Evolutionary conservation across 2,329 filamentous ascomycete genomes (phyloP).

Genomic region (Biscogniauxia mediterranea): DNA sequence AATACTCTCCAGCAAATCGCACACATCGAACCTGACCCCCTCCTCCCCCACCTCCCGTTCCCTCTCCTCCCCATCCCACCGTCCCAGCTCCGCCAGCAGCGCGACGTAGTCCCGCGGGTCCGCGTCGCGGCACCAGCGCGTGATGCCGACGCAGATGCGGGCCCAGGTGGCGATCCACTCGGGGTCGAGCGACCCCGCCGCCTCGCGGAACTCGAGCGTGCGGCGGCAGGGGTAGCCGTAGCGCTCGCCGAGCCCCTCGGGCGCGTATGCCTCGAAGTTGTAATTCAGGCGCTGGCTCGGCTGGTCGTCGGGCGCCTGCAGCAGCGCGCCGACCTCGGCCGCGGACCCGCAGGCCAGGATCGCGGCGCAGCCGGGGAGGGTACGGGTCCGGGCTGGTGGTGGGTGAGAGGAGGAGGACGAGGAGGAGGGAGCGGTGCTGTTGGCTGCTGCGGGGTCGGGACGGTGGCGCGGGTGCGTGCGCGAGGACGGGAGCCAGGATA

Average conservation of each 20-base stretch:
- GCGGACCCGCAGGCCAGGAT: conserved; percentile 26
- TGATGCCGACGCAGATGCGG: conserved; percentile 32
- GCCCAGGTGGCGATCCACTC: conserved; percentile 36
- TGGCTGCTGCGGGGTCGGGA: conserved; percentile 7
- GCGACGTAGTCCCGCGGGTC: conserved; percentile 14
- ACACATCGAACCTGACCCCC: conserved; percentile 33
- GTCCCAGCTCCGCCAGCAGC: conserved; percentile 7
- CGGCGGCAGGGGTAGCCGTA: not conserved
- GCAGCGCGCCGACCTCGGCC: conserved; percentile 22
- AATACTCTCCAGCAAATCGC: conserved; percentile 36
- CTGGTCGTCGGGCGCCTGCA: not conserved
- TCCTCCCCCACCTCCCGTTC: conserved; percentile 6
- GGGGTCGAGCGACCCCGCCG: conserved; percentile 33
- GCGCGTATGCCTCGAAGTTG: conserved; percentile 21
- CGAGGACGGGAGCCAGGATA: conserved; percentile 14
- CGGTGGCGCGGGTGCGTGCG: not conserved
- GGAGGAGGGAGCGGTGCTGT: no score
- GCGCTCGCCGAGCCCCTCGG: not conserved
- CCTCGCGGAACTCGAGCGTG: conserved; percentile 39
- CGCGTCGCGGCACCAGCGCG: conserved; percentile 20
- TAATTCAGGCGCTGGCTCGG: conserved; percentile 20
- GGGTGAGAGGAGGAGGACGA: no score
- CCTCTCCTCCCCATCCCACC: conserved; percentile 8
- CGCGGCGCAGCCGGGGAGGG: conserved; percentile 17
- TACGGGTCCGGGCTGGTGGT: not conserved